These are phyloP conservation scores for Sclerotinia nivalis DNA, from an alignment of 2,329 filamentous ascomycete species.

Conservation along the genomic window DNA sequence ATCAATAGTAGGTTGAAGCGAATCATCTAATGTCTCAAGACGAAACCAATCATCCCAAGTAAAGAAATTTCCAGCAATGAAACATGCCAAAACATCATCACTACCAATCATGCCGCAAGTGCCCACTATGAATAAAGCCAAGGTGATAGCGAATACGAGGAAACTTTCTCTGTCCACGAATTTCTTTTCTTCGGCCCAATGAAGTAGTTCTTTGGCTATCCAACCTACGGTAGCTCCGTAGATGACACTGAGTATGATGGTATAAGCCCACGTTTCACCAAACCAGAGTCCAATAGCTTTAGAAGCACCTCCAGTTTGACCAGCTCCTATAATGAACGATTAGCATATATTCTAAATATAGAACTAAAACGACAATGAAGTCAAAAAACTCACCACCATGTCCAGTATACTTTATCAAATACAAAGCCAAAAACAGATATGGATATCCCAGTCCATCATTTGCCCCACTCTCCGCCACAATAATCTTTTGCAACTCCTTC, in stretches of 20 bases:
- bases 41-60: constrained; percentile 96
- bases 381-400: constrained; percentile 48
- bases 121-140: constrained; percentile 83
- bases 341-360: background rate
- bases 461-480: constrained; percentile 77
- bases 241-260: constrained; percentile 72
- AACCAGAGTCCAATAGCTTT: constrained; percentile 80
- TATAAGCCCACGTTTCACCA: constrained; percentile 81
- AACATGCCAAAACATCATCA: constrained; percentile 88
- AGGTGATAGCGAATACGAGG: constrained; percentile 66
- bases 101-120: constrained; percentile 90
- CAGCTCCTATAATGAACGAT: constrained; percentile 31
- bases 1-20: constrained; percentile 89
- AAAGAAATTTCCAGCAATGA: constrained; percentile 87
- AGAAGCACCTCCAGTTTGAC: constrained; percentile 56
- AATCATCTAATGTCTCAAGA: constrained; percentile 83
- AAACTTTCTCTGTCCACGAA: constrained; percentile 53
- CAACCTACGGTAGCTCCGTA: constrained; percentile 80
- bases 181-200: constrained; percentile 78
- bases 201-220: constrained; percentile 77
- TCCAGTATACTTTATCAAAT: constrained; percentile 75
- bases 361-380: too few species aligned
- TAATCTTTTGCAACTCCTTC: constrained; percentile 75
- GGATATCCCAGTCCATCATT: constrained; percentile 87
- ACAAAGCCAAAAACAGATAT: constrained; percentile 82